Evolutionary conservation across 441 rosid species (phyloP).

Genomic region (Populus hybrid): DNA sequence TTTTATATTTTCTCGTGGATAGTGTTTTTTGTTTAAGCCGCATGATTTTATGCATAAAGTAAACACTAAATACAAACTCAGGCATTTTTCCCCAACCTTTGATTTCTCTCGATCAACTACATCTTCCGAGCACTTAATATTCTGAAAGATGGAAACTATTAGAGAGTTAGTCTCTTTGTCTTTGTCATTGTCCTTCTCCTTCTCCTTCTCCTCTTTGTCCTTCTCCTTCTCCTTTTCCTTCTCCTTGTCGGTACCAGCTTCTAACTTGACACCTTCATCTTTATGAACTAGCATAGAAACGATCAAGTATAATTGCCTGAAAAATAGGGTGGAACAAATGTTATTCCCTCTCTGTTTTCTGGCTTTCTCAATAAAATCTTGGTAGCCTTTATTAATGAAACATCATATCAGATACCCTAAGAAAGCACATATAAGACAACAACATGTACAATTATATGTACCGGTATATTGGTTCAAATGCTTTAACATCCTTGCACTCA

Average conservation of each 20-base stretch:
- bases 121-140: slow-evolving; percentile 83
- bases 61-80: slow-evolving; percentile 15
- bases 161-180: slow-evolving; percentile 17
- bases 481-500: slow-evolving; percentile 85
- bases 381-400: not conserved
- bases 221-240: not conserved
- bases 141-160: slow-evolving; percentile 54
- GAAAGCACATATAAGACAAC: slow-evolving; percentile 9
- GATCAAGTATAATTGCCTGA: slow-evolving; percentile 78
- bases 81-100: slow-evolving; percentile 52
- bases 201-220: not conserved
- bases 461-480: slow-evolving; percentile 82
- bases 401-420: not conserved
- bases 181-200: slow-evolving; percentile 34
- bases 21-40: slow-evolving; percentile 2
- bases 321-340: slow-evolving; percentile 21
- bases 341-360: not conserved
- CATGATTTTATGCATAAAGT: not conserved
- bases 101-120: slow-evolving; percentile 65
- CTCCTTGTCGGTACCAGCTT: slow-evolving; percentile 35
- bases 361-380: not conserved
- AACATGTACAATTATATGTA: slow-evolving; percentile 26
- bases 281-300: slow-evolving; percentile 70
- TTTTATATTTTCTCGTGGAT: slow-evolving; percentile 1
- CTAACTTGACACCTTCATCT: slow-evolving; percentile 86